Evolutionary conservation across 139 green algal genomes (phyloP), one percentile per base, ranked within the genome.

Genomic region (Spirogloea muscicola): DNA sequence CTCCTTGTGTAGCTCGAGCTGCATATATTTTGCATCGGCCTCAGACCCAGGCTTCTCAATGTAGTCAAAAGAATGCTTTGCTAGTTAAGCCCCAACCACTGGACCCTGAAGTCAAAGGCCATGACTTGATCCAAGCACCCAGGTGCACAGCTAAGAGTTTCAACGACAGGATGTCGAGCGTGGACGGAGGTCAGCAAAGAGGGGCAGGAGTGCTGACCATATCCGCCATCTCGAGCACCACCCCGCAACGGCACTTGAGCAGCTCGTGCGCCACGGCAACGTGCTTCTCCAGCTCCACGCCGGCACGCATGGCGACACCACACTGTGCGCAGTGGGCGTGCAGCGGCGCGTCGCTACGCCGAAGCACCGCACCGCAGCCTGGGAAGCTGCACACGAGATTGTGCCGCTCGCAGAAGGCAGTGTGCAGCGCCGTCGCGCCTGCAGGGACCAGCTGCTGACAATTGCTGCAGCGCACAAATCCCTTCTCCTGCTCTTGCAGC

Each of bases 251-350:
- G 74, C 74, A 81, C 33, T 7, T 31, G 9, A 81, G 13, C 36
- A 36, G 38, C 13, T 16, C 16, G 27, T 81, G 74, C 7, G 7
- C 7, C n/a, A 81, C 74, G 36, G 0, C 34, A 41, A 70, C 39
- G 40, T 81, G 65, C 48, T 81, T 81, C 44, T 44, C 51, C 33
- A 77, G 2, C 58, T 81, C 65, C 13, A 3, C 69, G 0, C 31
- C n/a, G 36, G 16, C 49, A 16, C 37, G n/a, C 44, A 80, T 49
- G 46, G 38, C 74, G 31, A 62, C 34, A 6, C 74, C 74, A 33
- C 74, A 81, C 74, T 48, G 29, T 27, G 6, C 38, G 63, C 74
- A 81, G 46, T 81, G 74, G n/a, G 34, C 67, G 42, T 81, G 74
- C 13, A 31, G 29, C 37, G 7, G 27, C n/a, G 7, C 13, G 9